These are phyloP conservation scores for Exophiala sp. DNA, from an alignment of 2,329 filamentous ascomycete genomes.

Conservation along the genomic window DNA sequence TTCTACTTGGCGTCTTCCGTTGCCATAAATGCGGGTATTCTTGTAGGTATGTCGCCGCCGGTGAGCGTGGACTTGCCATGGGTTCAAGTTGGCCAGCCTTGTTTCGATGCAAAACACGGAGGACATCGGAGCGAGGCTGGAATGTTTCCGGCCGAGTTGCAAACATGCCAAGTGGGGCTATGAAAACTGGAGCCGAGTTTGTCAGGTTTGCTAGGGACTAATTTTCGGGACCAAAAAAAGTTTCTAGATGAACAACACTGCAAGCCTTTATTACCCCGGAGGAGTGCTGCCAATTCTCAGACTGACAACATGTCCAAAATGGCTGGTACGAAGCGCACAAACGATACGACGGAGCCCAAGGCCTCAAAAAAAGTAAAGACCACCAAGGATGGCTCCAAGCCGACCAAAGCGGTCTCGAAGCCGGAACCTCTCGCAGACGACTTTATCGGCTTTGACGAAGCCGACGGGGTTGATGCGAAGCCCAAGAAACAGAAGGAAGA, in stretches of 20 bases:
- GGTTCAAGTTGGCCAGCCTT: no score
- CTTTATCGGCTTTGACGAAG: conserved; percentile 6
- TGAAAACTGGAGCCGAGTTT: conserved; percentile 1
- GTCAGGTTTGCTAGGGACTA: neutral
- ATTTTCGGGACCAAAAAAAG: neutral
- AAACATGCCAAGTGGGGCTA: neutral
- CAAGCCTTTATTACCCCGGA: neutral
- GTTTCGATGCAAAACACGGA: neutral
- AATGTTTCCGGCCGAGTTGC: neutral
- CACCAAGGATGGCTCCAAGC: conserved; percentile 4
- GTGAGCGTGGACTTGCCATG: no score
- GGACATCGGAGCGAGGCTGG: neutral
- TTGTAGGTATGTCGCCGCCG: no score
- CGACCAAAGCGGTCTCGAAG: neutral
- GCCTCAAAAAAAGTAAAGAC: conserved; percentile 14
- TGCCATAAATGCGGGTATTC: no score
- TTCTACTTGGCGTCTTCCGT: no score
- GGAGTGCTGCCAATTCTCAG: neutral
- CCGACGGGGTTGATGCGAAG: neutral
- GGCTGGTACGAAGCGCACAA: conserved; percentile 19
- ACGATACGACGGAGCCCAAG: conserved; percentile 10
- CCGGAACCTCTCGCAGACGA: neutral
- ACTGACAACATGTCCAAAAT: conserved; percentile 15
- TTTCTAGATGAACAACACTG: neutral
- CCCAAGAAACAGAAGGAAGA: conserved; percentile 1